Evolutionary conservation across 2,329 filamentous ascomycete genomes (phyloP).

Genomic region (Teratosphaeria nubilosa): DNA sequence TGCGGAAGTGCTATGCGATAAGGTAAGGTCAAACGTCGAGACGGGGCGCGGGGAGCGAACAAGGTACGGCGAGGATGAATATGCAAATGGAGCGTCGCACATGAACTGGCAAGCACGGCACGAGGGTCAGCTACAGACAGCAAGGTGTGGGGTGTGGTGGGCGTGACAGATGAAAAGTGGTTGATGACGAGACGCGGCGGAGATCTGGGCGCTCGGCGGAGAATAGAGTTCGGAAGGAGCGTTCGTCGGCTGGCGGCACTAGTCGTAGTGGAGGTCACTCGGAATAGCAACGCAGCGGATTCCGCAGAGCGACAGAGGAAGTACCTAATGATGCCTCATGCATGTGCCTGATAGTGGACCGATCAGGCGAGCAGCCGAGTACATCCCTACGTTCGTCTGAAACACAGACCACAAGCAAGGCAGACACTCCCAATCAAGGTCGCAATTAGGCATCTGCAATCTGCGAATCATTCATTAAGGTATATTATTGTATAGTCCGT

Average conservation of each 20-base stretch:
- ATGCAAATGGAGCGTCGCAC: not conserved
- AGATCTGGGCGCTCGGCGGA: not conserved
- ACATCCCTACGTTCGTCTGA: not conserved
- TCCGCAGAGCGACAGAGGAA: no score
- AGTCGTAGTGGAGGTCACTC: no score
- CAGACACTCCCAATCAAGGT: no score
- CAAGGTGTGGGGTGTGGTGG: no score
- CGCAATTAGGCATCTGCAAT: no score
- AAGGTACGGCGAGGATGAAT: not conserved
- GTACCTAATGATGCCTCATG: no score
- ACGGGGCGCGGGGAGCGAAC: no score
- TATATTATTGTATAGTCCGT: no score
- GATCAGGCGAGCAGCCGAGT: not conserved
- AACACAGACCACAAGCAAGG: not conserved
- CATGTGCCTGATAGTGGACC: not conserved
- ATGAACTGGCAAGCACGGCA: not conserved
- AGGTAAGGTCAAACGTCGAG: not conserved
- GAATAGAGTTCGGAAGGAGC: not conserved
- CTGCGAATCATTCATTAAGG: no score
- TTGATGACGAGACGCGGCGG: not conserved
- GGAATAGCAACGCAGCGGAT: no score
- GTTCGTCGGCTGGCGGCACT: not conserved
- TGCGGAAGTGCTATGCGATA: not conserved
- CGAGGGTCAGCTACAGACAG: not conserved
- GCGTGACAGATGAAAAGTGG: not conserved